Evolutionary conservation across 73 alveolate genomes (phyloP), one percentile per base, ranked within the genome.

Genomic region (Tetrahymena malaccensis): DNA sequence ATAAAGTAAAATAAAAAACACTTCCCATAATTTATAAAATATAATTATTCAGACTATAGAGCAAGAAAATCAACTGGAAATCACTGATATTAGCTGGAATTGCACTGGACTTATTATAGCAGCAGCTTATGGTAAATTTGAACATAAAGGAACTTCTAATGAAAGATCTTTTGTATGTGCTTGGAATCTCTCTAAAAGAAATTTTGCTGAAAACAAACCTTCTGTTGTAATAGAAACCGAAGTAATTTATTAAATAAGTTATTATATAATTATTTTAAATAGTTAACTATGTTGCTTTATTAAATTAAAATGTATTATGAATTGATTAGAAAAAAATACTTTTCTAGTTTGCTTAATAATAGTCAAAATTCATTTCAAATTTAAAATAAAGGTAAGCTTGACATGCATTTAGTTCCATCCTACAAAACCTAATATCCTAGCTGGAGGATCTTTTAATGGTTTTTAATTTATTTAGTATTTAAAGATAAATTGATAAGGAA

Each of bases 381-480:
- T 85, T 35, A 85, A 3, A 0, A 37, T n/a, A 3, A 27, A 94
- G 43, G 95, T 95, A 34, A 96, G 98, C 40, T 93, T 96, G 33
- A 97, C 98, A 43, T 93, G 97, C 27, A 85, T 98, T 34, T 93
- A 94, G 70, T 98, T 98, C 94, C 99, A 98, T 93, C 99, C 98
- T 0, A 95, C 96, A 17, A 96, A 96, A n/a, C 98, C 98, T 4
- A 84, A 94, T 70, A 95, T 98, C 12, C 93, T 98, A 38, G 99
- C 99, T 17, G 98, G 98, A 35, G 99, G 99, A 33, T 95, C 98
- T 1, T 97, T 98, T 83, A 98, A 96, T 94, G 99, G 99, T 70
- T 19, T 2, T 0, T 0, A 11, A 12, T 12, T 70, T 1, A 19
- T 27, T 19, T 19, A 11, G 25, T 19, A 31, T 70, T 70, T 22